Conservation (phyloP, 106 monocot genomes). For the Dendrobium chrysotoxum region DNA sequence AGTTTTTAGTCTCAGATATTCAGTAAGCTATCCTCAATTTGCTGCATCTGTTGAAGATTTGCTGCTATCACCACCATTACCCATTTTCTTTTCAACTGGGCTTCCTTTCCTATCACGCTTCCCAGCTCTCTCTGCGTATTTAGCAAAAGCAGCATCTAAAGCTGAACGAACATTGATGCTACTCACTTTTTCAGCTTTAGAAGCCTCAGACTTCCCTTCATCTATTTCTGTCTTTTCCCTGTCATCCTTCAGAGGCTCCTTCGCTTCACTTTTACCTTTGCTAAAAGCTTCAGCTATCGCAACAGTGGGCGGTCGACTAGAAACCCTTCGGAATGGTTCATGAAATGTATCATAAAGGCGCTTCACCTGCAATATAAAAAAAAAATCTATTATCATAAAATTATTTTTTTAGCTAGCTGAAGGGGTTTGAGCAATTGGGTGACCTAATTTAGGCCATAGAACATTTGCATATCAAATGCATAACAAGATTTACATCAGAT, state of each 20-base stretch:
- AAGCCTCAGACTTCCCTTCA: slow-evolving; percentile 6
- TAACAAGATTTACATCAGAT: no score
- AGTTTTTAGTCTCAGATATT: no score
- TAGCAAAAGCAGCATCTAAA: slow-evolving; percentile 65
- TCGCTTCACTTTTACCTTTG: slow-evolving; percentile 11
- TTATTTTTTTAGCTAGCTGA: no score
- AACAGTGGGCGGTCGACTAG: slow-evolving; percentile 26
- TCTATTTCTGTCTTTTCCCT: not conserved
- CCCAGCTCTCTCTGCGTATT: slow-evolving; percentile 45
- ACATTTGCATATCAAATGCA: no score
- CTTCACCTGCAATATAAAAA: slow-evolving; percentile 72
- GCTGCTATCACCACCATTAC: no score
- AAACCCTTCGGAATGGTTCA: slow-evolving; percentile 75
- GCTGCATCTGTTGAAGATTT: no score
- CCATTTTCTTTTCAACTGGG: not conserved
- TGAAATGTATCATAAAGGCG: slow-evolving; percentile 84
- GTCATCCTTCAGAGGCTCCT: slow-evolving; percentile 10
- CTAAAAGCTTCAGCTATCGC: slow-evolving; percentile 14
- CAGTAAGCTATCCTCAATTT: no score
- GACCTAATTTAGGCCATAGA: no score
- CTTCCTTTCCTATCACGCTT: slow-evolving; percentile 18
- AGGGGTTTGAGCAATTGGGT: no score
- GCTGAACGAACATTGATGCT: slow-evolving; percentile 46
- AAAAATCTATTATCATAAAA: no score
- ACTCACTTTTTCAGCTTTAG: slow-evolving; percentile 24